These are phyloP conservation scores for Vitis vinifera DNA, from an alignment of 164 flowering plant genomes.

Conservation along the genomic window ASM3070453v1 NC_081818.1:1205501-1206000, in stretches of 20 bases:
- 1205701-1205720: conserved; percentile 76
- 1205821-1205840: conserved; percentile 60
- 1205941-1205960: not conserved
- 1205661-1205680: not conserved
- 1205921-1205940: not conserved
- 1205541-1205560: not conserved
- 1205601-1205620: not conserved
- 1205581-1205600: not conserved
- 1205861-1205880: conserved; percentile 35
- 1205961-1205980: not conserved
- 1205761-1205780: conserved; percentile 60
- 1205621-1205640: not conserved
- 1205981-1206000: not conserved
- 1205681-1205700: conserved; percentile 48
- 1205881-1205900: conserved; percentile 37
- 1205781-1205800: conserved; percentile 52
- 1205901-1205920: not conserved
- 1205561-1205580: not conserved
- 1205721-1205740: conserved; percentile 98
- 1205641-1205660: not conserved
- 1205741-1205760: conserved; percentile 88
- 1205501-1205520: not conserved
- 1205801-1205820: conserved; percentile 81
- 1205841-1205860: conserved; percentile 48
- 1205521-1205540: too few relatives aligned